phyloP scores from a whole-genome alignment of 1,139 yeast genomes.

The Geotrichum klebahnii region DNA sequence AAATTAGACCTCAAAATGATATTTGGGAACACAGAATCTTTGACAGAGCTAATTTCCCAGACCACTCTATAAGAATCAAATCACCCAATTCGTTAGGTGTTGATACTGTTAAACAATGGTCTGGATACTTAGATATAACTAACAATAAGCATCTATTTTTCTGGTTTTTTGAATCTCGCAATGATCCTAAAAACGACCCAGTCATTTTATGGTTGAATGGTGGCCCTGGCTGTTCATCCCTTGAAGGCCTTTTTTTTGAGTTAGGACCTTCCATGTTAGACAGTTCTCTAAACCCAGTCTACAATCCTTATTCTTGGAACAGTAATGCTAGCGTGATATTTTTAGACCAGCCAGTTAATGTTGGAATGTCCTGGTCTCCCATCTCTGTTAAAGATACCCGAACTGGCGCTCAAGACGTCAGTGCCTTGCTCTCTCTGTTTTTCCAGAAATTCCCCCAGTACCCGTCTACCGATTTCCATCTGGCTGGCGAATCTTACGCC shows the following conservation, averaged over 20 bases:
- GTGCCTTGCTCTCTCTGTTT: constrained; percentile 68
- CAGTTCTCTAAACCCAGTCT: constrained; percentile 60
- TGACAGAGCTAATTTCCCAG: constrained; percentile 22
- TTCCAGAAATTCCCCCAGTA: constrained; percentile 70
- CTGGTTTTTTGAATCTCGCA: constrained; percentile 88
- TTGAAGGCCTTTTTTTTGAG: constrained; percentile 88
- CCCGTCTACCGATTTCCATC: constrained; percentile 57
- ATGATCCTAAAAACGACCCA: constrained; percentile 83
- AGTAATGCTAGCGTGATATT: constrained; percentile 84
- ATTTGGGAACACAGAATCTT: constrained; percentile 14
- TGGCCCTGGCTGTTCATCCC: constrained; percentile 87
- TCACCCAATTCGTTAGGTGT: constrained; percentile 60
- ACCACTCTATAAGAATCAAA: constrained; percentile 42
- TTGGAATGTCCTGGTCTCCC: constrained; percentile 79
- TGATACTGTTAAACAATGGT: constrained; percentile 68
- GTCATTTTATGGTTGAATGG: constrained; percentile 85
- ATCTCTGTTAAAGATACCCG: constrained; percentile 52
- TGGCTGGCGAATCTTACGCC: constrained; percentile 85
- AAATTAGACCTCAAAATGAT: constrained; percentile 4
- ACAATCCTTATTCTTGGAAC: constrained; percentile 84
- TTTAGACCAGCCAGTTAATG: constrained; percentile 92
- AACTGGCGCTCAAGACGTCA: constrained; percentile 77
- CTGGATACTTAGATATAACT: constrained; percentile 82
- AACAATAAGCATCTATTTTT: constrained; percentile 80
- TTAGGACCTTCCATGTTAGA: constrained; percentile 80